These are phyloP conservation scores for Panaeolus papilionaceus DNA, from an alignment of 768 basidiomycete genomes.

Conservation along the genomic window DNA sequence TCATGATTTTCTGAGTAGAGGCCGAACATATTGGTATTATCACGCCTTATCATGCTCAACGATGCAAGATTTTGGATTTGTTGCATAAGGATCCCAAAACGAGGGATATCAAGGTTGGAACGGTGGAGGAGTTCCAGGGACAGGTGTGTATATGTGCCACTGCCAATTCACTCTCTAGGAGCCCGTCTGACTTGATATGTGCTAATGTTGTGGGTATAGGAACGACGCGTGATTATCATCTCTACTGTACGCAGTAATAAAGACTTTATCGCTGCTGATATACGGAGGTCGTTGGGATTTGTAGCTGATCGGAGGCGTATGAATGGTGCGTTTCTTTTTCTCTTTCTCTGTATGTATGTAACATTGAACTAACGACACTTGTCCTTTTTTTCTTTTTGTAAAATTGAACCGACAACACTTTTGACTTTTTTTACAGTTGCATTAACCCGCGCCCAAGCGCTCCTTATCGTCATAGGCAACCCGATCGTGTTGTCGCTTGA, in stretches of 20 bases:
- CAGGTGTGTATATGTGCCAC: conserved; percentile 45
- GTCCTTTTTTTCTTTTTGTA: too few species aligned
- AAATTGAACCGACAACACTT: too few species aligned
- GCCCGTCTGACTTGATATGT: too few species aligned
- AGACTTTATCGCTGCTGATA: conserved; percentile 54
- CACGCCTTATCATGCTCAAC: conserved; percentile 70
- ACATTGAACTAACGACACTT: too few species aligned
- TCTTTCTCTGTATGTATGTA: too few species aligned
- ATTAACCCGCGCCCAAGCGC: conserved; percentile 67
- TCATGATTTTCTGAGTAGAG: conserved; percentile 24
- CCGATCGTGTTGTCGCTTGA: conserved; percentile 62
- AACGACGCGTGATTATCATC: conserved; percentile 62
- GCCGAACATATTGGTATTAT: conserved; percentile 67
- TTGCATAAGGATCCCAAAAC: conserved; percentile 38
- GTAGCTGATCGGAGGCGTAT: conserved; percentile 61
- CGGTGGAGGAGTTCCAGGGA: conserved; percentile 75
- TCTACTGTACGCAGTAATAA: conserved; percentile 63
- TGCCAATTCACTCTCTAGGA: too few species aligned
- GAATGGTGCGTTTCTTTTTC: conserved; percentile 48
- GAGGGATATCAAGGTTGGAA: conserved; percentile 61
- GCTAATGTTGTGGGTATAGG: conserved; percentile 37
- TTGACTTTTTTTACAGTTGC: conserved; percentile 49
- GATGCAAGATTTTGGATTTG: conserved; percentile 52
- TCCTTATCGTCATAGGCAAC: conserved; percentile 69
- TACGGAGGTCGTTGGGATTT: conserved; percentile 62